A percentile compares a stretch with the other conserved stretches of the same genome.
Conservation (phyloP, 805 yeast genomes). For the Ogataea methylovora region DNA sequence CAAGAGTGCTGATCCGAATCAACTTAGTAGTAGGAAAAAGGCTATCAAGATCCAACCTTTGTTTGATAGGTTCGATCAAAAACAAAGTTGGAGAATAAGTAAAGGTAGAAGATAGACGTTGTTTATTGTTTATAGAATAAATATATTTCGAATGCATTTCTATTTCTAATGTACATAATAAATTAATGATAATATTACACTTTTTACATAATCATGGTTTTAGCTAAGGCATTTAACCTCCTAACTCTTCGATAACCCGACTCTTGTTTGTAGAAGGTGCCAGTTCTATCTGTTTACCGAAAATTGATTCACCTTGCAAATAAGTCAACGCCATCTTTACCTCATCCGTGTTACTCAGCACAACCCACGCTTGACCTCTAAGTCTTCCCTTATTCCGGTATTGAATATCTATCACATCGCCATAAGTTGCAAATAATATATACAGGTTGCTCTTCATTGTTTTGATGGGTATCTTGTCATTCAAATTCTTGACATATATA, state of each 20-base stretch:
- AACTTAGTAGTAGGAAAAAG: slow-evolving; percentile 42
- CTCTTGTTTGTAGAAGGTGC: slow-evolving; percentile 33
- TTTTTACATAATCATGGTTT: too few species aligned
- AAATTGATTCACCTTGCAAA: slow-evolving; percentile 39
- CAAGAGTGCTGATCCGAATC: slow-evolving; percentile 47
- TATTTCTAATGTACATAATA: background rate
- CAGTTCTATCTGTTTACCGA: slow-evolving; percentile 43
- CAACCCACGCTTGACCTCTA: slow-evolving; percentile 65
- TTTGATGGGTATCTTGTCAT: slow-evolving; percentile 41
- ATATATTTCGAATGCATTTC: background rate
- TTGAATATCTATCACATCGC: slow-evolving; percentile 51
- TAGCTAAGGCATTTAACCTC: background rate
- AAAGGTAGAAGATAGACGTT: slow-evolving; percentile 21
- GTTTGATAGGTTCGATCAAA: slow-evolving; percentile 48
- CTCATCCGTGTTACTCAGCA: slow-evolving; percentile 27
- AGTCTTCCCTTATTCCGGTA: slow-evolving; percentile 33
- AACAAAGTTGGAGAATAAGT: slow-evolving; percentile 74
- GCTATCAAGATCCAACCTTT: slow-evolving; percentile 69
- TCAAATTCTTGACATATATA: slow-evolving; percentile 50
- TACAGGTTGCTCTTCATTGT: slow-evolving; percentile 47
- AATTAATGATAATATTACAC: background rate
- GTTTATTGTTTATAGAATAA: background rate
- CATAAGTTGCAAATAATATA: slow-evolving; percentile 52
- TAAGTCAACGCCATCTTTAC: slow-evolving; percentile 36
- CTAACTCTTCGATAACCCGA: slow-evolving; percentile 14